These are phyloP conservation scores for Leptodermis oblonga DNA, from an alignment of 257 asterid species.

Conservation along the genomic window DNA sequence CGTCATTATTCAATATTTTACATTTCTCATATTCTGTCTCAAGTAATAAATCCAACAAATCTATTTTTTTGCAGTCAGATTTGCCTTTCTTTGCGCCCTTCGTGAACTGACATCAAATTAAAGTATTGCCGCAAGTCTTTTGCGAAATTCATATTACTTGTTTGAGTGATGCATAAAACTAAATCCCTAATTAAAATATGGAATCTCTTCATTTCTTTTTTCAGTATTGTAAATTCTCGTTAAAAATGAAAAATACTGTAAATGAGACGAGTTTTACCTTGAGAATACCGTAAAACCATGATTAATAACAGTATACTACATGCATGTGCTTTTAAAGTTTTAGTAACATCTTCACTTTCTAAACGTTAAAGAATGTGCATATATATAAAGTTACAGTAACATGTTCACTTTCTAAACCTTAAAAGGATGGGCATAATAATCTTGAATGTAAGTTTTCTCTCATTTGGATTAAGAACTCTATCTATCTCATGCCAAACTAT, in stretches of 20 bases:
- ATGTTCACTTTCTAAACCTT: too few species aligned
- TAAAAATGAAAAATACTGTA: not conserved
- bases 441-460: slow-evolving; percentile 71
- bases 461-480: slow-evolving; percentile 65
- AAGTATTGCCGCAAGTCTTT: slow-evolving; percentile 53
- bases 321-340: slow-evolving; percentile 72
- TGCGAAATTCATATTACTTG: slow-evolving; percentile 31
- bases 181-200: too few species aligned
- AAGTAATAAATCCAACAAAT: slow-evolving; percentile 81
- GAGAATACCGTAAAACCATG: slow-evolving; percentile 74
- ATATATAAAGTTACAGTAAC: too few species aligned
- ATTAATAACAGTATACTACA: slow-evolving; percentile 61
- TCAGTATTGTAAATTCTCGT: not conserved
- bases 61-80: slow-evolving; percentile 29
- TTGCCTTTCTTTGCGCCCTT: slow-evolving; percentile 35
- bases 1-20: slow-evolving; percentile 58
- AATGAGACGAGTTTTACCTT: slow-evolving; percentile 41
- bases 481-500: slow-evolving; percentile 64
- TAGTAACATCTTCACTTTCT: slow-evolving; percentile 59
- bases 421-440: too few species aligned
- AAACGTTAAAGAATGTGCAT: slow-evolving; percentile 78
- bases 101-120: slow-evolving; percentile 52
- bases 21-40: slow-evolving; percentile 68
- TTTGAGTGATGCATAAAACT: not conserved
- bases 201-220: not conserved